Conservation (phyloP, 768 basidiomycete species). For the Collybiopsis luxurians region DNA sequence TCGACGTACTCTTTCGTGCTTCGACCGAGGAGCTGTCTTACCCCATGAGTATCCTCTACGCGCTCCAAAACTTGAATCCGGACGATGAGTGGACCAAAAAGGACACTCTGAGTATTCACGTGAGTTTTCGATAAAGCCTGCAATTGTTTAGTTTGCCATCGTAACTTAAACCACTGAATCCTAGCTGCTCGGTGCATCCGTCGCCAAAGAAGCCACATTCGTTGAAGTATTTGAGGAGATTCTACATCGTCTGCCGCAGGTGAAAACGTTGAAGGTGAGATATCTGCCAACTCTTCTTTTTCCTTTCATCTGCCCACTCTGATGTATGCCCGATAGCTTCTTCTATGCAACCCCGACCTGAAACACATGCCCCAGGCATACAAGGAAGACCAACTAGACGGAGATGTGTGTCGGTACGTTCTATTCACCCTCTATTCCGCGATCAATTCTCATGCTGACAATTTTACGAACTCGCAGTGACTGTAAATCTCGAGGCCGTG, state of each 20-base stretch:
- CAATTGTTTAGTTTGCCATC: no score
- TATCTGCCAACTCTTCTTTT: background rate
- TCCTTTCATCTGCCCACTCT: no score
- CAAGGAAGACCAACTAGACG: no score
- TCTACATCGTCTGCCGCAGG: conserved; percentile 29
- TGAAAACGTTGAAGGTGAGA: conserved; percentile 27
- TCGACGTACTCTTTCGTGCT: conserved; percentile 19
- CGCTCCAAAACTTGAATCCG: conserved; percentile 26
- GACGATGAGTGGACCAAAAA: conserved; percentile 17
- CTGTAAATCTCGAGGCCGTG: no score
- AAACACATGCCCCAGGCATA: no score
- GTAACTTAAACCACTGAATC: no score
- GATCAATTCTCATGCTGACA: no score
- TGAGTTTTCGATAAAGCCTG: conserved; percentile 14
- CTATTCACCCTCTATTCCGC: no score
- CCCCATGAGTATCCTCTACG: conserved; percentile 31
- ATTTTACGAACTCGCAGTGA: no score
- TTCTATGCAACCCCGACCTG: conserved; percentile 25
- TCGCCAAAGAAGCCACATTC: conserved; percentile 17
- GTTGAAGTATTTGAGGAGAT: conserved; percentile 30
- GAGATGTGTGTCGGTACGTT: no score
- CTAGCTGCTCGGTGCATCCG: conserved; percentile 26
- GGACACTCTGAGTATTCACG: conserved; percentile 28
- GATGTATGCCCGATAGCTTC: conserved; percentile 13
- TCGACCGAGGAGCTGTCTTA: conserved; percentile 26